Evolutionary conservation across 2,329 filamentous ascomycete genomes (phyloP).

Genomic region (Paecilomyces sp.): DNA sequence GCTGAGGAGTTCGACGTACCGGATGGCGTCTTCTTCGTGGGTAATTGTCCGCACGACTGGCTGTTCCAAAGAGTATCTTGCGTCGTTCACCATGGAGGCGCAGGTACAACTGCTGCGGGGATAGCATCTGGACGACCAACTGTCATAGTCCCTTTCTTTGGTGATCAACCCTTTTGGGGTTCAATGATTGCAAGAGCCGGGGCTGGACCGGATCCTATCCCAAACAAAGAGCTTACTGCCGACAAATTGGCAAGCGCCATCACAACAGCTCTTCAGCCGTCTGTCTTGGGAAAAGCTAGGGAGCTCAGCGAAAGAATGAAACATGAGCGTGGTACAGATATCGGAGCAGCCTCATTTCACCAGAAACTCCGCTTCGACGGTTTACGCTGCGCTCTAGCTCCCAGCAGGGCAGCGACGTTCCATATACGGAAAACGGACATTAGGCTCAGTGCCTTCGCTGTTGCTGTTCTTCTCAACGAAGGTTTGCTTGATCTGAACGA

Average conservation of each 20-base stretch:
- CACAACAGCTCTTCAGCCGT: conserved; percentile 50
- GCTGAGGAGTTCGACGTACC: conserved; percentile 64
- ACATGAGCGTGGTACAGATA: conserved; percentile 56
- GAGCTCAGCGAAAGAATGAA: conserved; percentile 59
- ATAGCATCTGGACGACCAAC: conserved; percentile 74
- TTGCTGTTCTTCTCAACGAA: conserved; percentile 59
- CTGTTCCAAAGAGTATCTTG: conserved; percentile 72
- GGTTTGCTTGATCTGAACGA: conserved; percentile 61
- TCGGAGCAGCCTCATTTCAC: conserved; percentile 63
- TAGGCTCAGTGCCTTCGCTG: conserved; percentile 64
- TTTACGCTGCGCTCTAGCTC: conserved; percentile 64
- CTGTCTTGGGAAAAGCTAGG: conserved; percentile 50
- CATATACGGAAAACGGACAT: conserved; percentile 61
- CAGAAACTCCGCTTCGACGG: conserved; percentile 59
- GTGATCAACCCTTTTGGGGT: conserved; percentile 79
- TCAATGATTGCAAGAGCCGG: conserved; percentile 66
- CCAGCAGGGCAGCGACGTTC: conserved; percentile 67
- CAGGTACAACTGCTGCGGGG: conserved; percentile 82
- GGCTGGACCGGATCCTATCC: conserved; percentile 64
- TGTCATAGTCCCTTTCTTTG: conserved; percentile 79
- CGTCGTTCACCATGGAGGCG: conserved; percentile 82
- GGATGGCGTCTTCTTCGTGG: conserved; percentile 72
- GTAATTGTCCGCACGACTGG: conserved; percentile 85
- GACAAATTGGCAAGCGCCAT: conserved; percentile 62
- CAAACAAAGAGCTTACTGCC: conserved; percentile 59